Evolutionary conservation across 2,329 filamentous ascomycete genomes (phyloP), one percentile per base, ranked within the genome.

Genomic region (Fusarium nelsonii): DNA sequence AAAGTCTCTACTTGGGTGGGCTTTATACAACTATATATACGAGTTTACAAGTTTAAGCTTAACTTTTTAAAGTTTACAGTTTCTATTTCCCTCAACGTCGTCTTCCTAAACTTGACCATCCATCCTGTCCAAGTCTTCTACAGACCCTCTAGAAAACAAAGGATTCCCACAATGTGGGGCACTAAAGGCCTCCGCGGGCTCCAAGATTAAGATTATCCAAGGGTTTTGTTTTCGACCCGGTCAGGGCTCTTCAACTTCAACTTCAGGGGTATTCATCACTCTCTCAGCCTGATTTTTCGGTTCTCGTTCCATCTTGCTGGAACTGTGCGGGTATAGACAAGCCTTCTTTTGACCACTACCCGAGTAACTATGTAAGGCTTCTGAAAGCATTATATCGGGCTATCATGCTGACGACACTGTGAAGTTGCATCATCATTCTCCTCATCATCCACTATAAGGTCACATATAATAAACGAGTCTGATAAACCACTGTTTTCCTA

Each of bases 131-230:
- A 36, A 45, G 16, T 52, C 56, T 54, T 54, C 46, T 26, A 54
- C 40, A 52, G 45, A 32, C 30, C 34, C 56, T 46, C 59, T 50
- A 44, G 39, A 63, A 58, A 23, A 40, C 15, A 55, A n/a, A 45
- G 36, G 45, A 33, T 26, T 55, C 40, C 59, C 60, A 57, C 26
- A 43, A 37, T 37, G 54, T 65, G 63, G 61, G 39, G 32, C 52
- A 39, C 10, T 9, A 33, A 37, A 44, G 63, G 62, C 30, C 39
- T 46, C 62, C 55, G 62, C 40, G 44, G 49, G n/a, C 55, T 66
- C 62, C 63, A 66, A 66, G 37, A 66, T 66, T 66, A 46, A 66
- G 62, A 65, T 65, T 61, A 30, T 41, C 45, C 46, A 59, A 57
- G 62, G 34, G 45, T 40, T 23, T 40, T 23, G 45, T 34, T 49